Evolutionary conservation across 2,329 filamentous ascomycete genomes (phyloP).

Genomic region (Stagonosporopsis vannaccii): DNA sequence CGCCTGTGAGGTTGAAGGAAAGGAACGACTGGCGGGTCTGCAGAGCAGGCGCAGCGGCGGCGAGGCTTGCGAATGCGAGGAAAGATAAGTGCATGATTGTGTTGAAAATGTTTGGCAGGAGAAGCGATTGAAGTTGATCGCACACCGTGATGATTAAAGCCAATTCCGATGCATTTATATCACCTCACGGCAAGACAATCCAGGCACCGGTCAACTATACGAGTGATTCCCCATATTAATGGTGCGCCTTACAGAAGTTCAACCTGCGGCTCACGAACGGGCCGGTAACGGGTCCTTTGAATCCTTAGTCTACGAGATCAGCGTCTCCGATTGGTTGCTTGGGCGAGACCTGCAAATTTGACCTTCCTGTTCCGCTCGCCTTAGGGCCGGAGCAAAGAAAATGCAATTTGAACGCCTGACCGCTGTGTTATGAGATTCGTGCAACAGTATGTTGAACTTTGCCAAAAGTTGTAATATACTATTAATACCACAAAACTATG

Average conservation of each 20-base stretch:
- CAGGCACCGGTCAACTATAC: conserved; percentile 19
- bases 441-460: not conserved
- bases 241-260: conserved; percentile 18
- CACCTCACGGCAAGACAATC: not conserved
- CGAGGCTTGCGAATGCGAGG: conserved; percentile 10
- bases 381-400: not conserved
- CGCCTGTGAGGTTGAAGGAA: conserved; percentile 8
- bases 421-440: not conserved
- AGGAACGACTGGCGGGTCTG: not conserved
- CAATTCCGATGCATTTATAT: conserved; percentile 9
- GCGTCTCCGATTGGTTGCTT: conserved; percentile 1
- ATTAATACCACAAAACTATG: conserved; percentile 22
- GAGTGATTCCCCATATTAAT: conserved; percentile 10
- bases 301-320: not conserved
- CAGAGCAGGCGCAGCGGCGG: conserved; percentile 4
- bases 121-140: not conserved
- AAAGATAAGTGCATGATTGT: conserved; percentile 16
- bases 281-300: not conserved
- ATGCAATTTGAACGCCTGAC: not conserved
- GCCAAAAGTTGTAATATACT: not conserved
- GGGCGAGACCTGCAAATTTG: not conserved
- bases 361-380: conserved; percentile 4
- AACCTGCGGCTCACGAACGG: conserved; percentile 4
- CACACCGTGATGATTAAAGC: not conserved
- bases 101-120: not conserved